Percentiles rank a stretch among this genome's conserved stretches.
phyloP scores from a whole-genome alignment of 2,329 filamentous ascomycete genomes.

The Colletotrichum simmondsii region DNA sequence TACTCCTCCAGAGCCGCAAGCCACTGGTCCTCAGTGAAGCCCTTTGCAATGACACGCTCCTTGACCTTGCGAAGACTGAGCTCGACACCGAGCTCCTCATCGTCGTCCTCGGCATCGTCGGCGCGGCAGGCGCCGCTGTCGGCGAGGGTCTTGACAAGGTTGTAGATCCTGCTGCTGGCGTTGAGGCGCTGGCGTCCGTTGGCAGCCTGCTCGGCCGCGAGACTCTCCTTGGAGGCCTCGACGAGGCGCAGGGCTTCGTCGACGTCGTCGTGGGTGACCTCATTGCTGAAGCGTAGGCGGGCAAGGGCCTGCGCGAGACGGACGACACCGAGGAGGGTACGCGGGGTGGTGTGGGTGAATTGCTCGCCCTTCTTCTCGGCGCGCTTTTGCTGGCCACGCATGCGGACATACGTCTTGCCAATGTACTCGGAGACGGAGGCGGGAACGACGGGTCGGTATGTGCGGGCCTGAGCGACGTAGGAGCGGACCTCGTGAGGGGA shows the following conservation, averaged over 20 bases:
- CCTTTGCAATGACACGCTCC: conserved; percentile 93
- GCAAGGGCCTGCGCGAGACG: conserved; percentile 95
- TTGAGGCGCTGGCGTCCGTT: conserved; percentile 75
- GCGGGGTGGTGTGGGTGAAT: conserved; percentile 92
- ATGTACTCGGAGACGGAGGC: conserved; percentile 93
- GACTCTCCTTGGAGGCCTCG: conserved; percentile 91
- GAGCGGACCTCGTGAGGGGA: conserved; percentile 93
- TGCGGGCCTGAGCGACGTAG: conserved; percentile 93
- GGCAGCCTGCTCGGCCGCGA: conserved; percentile 76
- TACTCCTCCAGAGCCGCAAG: conserved; percentile 90
- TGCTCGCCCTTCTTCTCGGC: conserved; percentile 92
- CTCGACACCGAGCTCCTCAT: conserved; percentile 68
- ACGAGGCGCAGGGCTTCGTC: conserved; percentile 93
- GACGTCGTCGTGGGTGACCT: conserved; percentile 90
- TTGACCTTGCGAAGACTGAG: conserved; percentile 89
- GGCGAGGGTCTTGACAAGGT: conserved; percentile 88
- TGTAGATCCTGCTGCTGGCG: conserved; percentile 91
- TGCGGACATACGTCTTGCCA: conserved; percentile 93
- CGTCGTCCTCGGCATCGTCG: conserved; percentile 70
- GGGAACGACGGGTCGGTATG: conserved; percentile 87
- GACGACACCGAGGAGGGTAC: conserved; percentile 91
- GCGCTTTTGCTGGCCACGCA: conserved; percentile 90
- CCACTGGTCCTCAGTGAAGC: conserved; percentile 96
- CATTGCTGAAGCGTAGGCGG: conserved; percentile 86
- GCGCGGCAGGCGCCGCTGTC: conserved; percentile 88